A percentile compares a stretch with the other conserved stretches of the same genome.
Conservation (phyloP, 176 grass and related monocot species). For the Musa acuminata region DNA sequence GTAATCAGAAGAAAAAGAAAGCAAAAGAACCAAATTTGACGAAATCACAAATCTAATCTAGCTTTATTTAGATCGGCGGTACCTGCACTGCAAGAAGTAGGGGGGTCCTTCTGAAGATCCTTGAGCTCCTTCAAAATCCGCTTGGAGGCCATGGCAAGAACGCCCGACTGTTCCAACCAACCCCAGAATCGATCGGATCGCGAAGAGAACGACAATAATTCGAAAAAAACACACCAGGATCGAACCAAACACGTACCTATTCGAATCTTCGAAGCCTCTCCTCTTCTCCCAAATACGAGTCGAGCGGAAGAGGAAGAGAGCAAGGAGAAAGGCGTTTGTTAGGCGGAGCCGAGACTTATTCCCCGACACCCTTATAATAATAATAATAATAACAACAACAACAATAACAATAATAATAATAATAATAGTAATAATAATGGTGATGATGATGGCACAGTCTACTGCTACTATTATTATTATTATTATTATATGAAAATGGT, state of each 20-base stretch:
- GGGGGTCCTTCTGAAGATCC: constrained; percentile 5
- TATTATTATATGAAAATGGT: no score
- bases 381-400: no score
- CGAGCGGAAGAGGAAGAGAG: background rate
- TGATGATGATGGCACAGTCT: no score
- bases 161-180: background rate
- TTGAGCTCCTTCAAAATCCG: constrained; percentile 12
- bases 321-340: no score
- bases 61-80: background rate
- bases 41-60: background rate
- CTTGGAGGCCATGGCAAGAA: constrained; percentile 7
- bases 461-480: no score
- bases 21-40: background rate
- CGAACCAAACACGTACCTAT: background rate
- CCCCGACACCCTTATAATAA: no score
- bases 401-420: no score
- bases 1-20: background rate
- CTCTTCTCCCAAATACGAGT: background rate
- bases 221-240: background rate
- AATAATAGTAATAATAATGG: no score
- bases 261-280: background rate
- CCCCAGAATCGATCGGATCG: background rate
- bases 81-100: constrained; percentile 7
- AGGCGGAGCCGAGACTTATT: no score
- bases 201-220: background rate